Base-by-base conservation (phyloP, 2,329 filamentous ascomycete genomes). In the Fusarium hainanense region DNA sequence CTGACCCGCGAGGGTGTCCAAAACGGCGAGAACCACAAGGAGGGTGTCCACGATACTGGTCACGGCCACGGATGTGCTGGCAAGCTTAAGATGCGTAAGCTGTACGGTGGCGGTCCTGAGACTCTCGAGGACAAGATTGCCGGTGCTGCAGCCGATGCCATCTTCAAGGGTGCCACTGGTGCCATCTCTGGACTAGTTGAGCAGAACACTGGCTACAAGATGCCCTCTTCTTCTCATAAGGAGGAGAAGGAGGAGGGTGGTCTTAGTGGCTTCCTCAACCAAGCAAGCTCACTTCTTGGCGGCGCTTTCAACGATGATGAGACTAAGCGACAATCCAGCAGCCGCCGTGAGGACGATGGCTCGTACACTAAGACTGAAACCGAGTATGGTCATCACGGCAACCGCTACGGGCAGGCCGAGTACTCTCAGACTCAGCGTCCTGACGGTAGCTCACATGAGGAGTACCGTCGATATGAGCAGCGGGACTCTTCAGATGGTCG, bases 31-130 rank as follows among this genome's bases (percentile, higher is more conserved):
- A 98, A 98, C 80, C 94, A 98, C 82, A 95, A 93, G 79, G 90
- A 93, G 73, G 93, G 93, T 28, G 91, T 95, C 13, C 82, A 93
- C 18, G 94, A 98, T 79, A 90, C 88, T 54, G 94, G 94, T 8
- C 93, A 94, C 76, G 92, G 92, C 14, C 93, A 97, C 77, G 93
- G 93, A 54, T 97, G 93, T 76, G 84, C 82, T 65, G 90, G 92
- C 64, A 94, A 94, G 79, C 84, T 97, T 13, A 87, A 90, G 69
- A 92, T 97, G 87, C 89, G 90, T 68, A 94, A 92, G 80, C 86
- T 87, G 70, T 88, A 86, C 63, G 79, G 82, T 2, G 63, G 63
- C 32, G 81, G 81, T 14, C 80, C 79, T 4, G 83, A 85, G 62
- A 85, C 82, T 30, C 74, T 85, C 42, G 85, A 88, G 74, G 87